A percentile compares a stretch with the other conserved stretches of the same genome.
phyloP scores from a whole-genome alignment of 176 grass and related monocot species.

The Otatea glauca region DNA sequence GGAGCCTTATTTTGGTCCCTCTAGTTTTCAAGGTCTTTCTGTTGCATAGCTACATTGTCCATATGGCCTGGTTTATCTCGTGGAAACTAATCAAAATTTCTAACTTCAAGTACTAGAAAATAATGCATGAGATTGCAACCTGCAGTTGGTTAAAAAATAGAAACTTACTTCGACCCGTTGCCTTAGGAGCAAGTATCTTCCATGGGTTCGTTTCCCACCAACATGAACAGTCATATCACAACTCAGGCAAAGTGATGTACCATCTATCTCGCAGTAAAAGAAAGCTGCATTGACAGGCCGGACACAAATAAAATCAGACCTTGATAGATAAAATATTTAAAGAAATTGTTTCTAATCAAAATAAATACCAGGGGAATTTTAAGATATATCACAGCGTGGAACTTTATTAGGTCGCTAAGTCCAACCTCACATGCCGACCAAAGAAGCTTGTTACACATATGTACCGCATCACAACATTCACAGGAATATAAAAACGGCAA shows the following conservation, averaged over 20 bases:
- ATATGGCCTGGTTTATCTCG: slow-evolving; percentile 77
- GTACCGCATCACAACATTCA: slow-evolving; percentile 60
- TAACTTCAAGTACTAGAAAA: slow-evolving; percentile 19
- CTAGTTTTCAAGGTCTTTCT: slow-evolving; percentile 56
- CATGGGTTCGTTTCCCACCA: slow-evolving; percentile 90
- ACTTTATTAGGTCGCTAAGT: slow-evolving; percentile 88
- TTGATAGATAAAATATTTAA: not conserved
- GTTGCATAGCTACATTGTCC: slow-evolving; percentile 69
- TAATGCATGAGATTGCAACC: slow-evolving; percentile 13
- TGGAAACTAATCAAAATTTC: slow-evolving; percentile 71
- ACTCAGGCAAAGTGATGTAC: slow-evolving; percentile 85
- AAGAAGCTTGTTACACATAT: slow-evolving; percentile 99
- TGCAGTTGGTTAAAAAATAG: slow-evolving; percentile 10
- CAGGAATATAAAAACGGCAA: slow-evolving; percentile 3
- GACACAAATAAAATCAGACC: slow-evolving; percentile 8
- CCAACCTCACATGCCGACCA: slow-evolving; percentile 98
- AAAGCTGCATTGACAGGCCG: slow-evolving; percentile 66
- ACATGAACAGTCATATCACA: slow-evolving; percentile 99
- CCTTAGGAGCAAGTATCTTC: slow-evolving; percentile 89
- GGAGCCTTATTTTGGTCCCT: slow-evolving; percentile 55
- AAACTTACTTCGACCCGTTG: slow-evolving; percentile 87
- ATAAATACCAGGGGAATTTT: slow-evolving; percentile 80
- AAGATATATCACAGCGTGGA: slow-evolving; percentile 92
- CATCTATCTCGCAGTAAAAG: slow-evolving; percentile 99
- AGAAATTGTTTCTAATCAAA: not conserved